Evolutionary conservation across 306 rosid species (phyloP), one percentile per base, ranked within the genome.

Genomic region (Sechiopsis laciniata): DNA sequence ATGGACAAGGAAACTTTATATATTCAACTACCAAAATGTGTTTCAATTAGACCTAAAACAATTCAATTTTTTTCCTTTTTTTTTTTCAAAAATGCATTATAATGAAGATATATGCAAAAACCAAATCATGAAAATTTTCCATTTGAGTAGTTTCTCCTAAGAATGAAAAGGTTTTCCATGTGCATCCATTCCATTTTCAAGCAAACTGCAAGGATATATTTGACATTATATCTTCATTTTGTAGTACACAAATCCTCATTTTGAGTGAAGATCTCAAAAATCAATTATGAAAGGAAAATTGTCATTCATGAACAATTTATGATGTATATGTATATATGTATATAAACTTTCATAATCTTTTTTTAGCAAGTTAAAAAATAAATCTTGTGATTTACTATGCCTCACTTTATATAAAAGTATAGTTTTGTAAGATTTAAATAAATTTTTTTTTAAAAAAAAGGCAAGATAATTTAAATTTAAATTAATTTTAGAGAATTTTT

Each of bases 1-100:
- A 42, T 65, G 9, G 54, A 37, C 71, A 9, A 42, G 5, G 13
- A 65, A 65, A 65, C 71, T 3, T 65, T 65, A n/a, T 29, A 37
- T n/a, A 17, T 65, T 65, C 71, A 65, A 65, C 54, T 53, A 37
- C 71, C 71, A 40, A 37, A 57, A 64, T 64, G n/a, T 3, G 37
- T 26, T 32, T 40, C 29, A 64, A 37, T 63, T 64, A 40, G 16
- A 64, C 22, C 71, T 8, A 64, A 16, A n/a, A 63, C 2, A 7
- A 6, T 22, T 22, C 20, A 19, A 19, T 55, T 55, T 10, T 9
- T 52, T 52, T 5, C 19, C 2, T 26, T 26, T 26, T 26, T 26
- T 52, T 52, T 15, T 14, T 55, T 55, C 26, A 55, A 14, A 13
- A 63, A 63, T n/a, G 21, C 52, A 37, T 40, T 26, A 26, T 35